These are phyloP conservation scores for Monascus purpureus DNA, from an alignment of 495 filamentous ascomycete species.

Conservation along the genomic window DNA sequence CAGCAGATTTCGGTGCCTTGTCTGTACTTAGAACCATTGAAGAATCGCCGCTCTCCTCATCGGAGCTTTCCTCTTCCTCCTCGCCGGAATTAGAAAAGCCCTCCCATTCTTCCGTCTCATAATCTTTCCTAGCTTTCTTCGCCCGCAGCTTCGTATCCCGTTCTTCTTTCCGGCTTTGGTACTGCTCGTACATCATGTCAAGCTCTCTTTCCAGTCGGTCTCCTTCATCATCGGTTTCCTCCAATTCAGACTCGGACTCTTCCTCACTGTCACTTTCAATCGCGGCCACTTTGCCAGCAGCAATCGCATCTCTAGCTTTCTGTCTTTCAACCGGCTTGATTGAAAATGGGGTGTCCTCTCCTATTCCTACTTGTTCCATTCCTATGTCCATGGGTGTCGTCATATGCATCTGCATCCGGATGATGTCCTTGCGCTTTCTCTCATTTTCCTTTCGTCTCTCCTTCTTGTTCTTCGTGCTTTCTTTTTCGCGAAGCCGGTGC, in stretches of 20 bases:
- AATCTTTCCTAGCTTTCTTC: conserved; percentile 73
- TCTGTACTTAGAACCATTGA: conserved; percentile 35
- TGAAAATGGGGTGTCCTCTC: conserved; percentile 66
- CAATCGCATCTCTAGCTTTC: conserved; percentile 52
- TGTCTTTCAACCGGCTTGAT: conserved; percentile 67
- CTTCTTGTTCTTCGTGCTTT: conserved; percentile 58
- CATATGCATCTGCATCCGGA: conserved; percentile 95
- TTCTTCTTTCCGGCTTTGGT: conserved; percentile 65
- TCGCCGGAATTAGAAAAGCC: conserved; percentile 71
- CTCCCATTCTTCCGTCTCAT: conserved; percentile 79
- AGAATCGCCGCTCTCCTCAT: conserved; percentile 42
- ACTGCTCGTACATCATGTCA: conserved; percentile 73
- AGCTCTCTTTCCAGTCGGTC: conserved; percentile 72
- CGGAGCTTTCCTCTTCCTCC: conserved; percentile 35
- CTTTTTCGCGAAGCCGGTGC: conserved; percentile 64
- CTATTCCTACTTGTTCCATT: conserved; percentile 71
- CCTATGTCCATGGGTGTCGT: conserved; percentile 90
- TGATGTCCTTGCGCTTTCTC: conserved; percentile 75
- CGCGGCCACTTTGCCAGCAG: conserved; percentile 61
- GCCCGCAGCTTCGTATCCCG: conserved; percentile 74
- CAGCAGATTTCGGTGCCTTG: conserved; percentile 26
- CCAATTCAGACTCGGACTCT: conserved; percentile 45
- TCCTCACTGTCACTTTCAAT: conserved; percentile 41
- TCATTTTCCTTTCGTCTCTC: conserved; percentile 76
- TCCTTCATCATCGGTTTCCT: conserved; percentile 61